Conservation (phyloP, 441 rosid genomes). For the Melastoma candidum region DNA sequence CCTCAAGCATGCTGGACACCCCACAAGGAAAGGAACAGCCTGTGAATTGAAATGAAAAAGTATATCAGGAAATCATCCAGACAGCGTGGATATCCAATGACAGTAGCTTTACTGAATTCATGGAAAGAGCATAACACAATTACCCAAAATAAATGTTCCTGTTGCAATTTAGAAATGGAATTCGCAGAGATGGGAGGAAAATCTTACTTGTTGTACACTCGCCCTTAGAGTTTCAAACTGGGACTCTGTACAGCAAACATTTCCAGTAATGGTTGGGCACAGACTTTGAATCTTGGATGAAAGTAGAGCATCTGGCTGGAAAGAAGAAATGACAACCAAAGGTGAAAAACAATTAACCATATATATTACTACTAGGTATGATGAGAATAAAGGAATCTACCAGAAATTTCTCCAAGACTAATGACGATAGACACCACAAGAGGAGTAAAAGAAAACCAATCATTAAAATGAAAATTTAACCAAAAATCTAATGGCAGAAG, state of each 20-base stretch:
- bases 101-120: neutral
- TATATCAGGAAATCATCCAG: neutral
- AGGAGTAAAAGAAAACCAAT: slow-evolving; percentile 1
- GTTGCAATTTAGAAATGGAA: no score
- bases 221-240: slow-evolving; percentile 65
- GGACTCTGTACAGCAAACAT: slow-evolving; percentile 61
- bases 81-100: neutral
- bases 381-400: no score
- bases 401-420: neutral
- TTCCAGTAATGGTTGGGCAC: slow-evolving; percentile 60
- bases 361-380: no score
- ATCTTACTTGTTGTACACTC: slow-evolving; percentile 63
- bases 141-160: neutral
- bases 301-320: slow-evolving; percentile 56
- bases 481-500: neutral
- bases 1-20: slow-evolving; percentile 79
- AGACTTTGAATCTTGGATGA: slow-evolving; percentile 75
- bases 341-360: neutral
- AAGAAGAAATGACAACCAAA: slow-evolving; percentile 9
- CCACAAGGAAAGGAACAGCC: slow-evolving; percentile 72
- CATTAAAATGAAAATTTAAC: slow-evolving; percentile 3
- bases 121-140: neutral
- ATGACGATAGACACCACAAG: neutral
- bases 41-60: slow-evolving; percentile 19
- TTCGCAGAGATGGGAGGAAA: no score